Percentiles rank a stretch among this genome's conserved stretches.
Conservation (phyloP, 1,139 yeast species). For the Yamadazyma friedrichii region DNA sequence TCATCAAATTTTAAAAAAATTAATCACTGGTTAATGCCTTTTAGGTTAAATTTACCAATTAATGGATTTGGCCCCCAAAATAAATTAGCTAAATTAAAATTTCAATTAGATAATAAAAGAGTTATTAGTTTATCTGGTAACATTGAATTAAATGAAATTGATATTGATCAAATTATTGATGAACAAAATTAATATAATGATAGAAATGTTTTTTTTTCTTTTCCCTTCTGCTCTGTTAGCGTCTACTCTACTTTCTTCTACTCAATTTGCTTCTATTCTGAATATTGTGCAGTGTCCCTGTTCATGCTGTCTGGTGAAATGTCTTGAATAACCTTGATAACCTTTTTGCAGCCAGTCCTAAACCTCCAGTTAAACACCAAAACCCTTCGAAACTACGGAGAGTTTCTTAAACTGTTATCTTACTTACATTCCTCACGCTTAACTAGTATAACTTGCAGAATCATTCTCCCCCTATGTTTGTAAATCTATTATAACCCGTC, state of each 20-base stretch:
- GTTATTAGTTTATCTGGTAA: constrained; percentile 59
- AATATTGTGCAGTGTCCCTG: too few relatives aligned
- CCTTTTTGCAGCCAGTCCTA: too few relatives aligned
- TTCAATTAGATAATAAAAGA: constrained; percentile 42
- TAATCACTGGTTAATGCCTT: constrained; percentile 65
- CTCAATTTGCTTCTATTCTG: too few relatives aligned
- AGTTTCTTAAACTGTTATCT: too few relatives aligned
- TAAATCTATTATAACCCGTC: background rate
- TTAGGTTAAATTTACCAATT: constrained; percentile 65
- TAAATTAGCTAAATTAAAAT: constrained; percentile 50
- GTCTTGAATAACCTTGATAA: too few relatives aligned
- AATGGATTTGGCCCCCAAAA: constrained; percentile 69
- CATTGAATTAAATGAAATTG: constrained; percentile 65
- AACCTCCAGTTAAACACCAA: too few relatives aligned
- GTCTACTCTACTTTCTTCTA: background rate
- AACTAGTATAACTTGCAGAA: too few relatives aligned
- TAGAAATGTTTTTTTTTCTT: background rate
- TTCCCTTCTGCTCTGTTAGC: constrained; percentile 1
- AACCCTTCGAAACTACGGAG: too few relatives aligned
- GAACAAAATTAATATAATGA: constrained; percentile 48
- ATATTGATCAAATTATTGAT: constrained; percentile 64
- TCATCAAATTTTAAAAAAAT: constrained; percentile 64
- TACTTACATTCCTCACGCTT: too few relatives aligned
- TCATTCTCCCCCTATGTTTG: too few relatives aligned
- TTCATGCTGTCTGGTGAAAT: too few relatives aligned